A percentile compares a stretch with the other conserved stretches of the same genome.
Conservation (phyloP, 2,329 filamentous ascomycete genomes). For the Fusarium tuaranense region DNA sequence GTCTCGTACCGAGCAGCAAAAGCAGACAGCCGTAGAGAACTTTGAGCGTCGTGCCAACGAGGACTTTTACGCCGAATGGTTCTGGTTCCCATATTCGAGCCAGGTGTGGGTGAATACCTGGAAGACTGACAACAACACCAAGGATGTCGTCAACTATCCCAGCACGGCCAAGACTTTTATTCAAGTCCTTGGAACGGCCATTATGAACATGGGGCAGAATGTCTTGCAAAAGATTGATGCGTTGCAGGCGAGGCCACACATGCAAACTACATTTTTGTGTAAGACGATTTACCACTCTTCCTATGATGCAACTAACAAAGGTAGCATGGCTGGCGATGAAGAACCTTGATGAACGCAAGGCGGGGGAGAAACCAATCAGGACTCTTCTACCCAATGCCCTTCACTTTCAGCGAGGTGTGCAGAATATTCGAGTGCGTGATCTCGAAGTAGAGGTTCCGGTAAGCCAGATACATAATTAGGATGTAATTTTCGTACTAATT, state of each 20-base stretch:
- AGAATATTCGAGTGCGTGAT: not conserved
- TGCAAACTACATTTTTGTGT: not conserved
- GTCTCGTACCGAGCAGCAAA: not conserved
- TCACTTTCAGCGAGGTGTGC: not conserved
- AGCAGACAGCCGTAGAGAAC: not conserved
- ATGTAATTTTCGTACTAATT: not conserved
- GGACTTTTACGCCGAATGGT: not conserved
- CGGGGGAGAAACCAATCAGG: not conserved
- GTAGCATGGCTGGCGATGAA: not conserved
- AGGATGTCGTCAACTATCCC: not conserved
- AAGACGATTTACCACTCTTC: not conserved
- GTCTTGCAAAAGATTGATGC: not conserved
- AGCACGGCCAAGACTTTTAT: not conserved
- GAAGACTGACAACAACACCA: not conserved
- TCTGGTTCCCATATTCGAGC: not conserved
- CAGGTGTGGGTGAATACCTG: not conserved
- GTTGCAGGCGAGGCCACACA: not conserved
- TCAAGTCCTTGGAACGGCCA: not conserved
- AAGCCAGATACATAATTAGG: not conserved
- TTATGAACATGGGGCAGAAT: not conserved
- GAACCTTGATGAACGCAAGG: not conserved
- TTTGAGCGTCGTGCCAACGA: not conserved
- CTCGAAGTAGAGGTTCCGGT: not conserved
- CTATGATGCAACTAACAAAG: not conserved
- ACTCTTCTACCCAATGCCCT: not conserved